These are phyloP conservation scores for Epichloe gansuensis DNA, from an alignment of 2,329 filamentous ascomycete species.

Conservation along the genomic window DNA sequence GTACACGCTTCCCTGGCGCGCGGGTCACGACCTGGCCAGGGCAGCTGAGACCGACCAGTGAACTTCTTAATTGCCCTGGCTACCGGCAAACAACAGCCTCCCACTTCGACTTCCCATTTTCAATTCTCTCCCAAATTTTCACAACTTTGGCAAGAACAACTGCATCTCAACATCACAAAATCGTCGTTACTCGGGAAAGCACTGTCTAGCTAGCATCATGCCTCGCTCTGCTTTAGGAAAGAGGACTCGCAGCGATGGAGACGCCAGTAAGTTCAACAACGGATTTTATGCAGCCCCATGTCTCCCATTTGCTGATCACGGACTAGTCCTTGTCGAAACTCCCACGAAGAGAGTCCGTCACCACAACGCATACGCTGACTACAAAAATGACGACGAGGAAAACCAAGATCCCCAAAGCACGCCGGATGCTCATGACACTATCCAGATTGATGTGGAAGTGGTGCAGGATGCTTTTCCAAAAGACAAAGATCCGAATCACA, in stretches of 20 bases:
- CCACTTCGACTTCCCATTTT: conserved; percentile 3
- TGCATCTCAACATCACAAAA: conserved; percentile 2
- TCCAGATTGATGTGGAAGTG: conserved; percentile 32
- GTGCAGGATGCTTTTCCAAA: conserved; percentile 20
- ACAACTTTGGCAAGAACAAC: conserved; percentile 1
- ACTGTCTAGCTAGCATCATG: conserved; percentile 12
- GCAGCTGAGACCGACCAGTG: not conserved
- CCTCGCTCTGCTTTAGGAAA: conserved; percentile 22
- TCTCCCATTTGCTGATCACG: conserved; percentile 3
- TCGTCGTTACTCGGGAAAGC: conserved; percentile 9
- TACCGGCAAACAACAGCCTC: not conserved
- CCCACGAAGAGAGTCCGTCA: conserved; percentile 36
- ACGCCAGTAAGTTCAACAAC: conserved; percentile 16
- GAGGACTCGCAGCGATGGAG: conserved; percentile 19
- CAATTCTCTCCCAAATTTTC: not conserved
- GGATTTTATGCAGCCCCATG: not conserved
- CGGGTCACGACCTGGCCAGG: conserved; percentile 1
- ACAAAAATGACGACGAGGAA: conserved; percentile 48
- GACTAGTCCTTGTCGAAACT: conserved; percentile 15
- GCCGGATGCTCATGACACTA: conserved; percentile 20
- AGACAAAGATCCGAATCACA: conserved; percentile 18
- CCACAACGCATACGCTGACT: conserved; percentile 26
- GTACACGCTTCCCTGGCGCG: conserved; percentile 10
- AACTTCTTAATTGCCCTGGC: conserved; percentile 8
- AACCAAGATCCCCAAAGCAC: conserved; percentile 39